A percentile compares a stretch with the other conserved stretches of the same genome.
Evolutionary conservation across 2,329 filamentous ascomycete genomes (phyloP).

Genomic region (Dothideomycetidae sp.): DNA sequence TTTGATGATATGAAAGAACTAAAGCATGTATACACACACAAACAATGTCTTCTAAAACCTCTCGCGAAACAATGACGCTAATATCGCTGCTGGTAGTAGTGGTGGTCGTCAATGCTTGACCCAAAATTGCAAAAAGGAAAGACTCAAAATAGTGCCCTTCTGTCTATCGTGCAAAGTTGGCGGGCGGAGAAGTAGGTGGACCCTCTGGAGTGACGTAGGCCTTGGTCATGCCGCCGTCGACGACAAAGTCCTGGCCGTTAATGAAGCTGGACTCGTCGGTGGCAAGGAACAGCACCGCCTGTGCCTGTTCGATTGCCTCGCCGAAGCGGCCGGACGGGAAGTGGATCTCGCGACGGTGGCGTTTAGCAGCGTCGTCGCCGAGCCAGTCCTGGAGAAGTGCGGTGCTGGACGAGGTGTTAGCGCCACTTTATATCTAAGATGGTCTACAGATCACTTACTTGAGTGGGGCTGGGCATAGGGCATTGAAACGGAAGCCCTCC

Average conservation of each 20-base stretch:
- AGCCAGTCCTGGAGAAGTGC: conserved; percentile 87
- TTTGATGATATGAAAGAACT: too few relatives aligned
- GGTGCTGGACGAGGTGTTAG: conserved; percentile 39
- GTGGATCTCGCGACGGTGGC: conserved; percentile 69
- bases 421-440: background rate
- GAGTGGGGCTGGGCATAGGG: conserved; percentile 75
- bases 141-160: conserved; percentile 3
- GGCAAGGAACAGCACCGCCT: conserved; percentile 75
- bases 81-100: too few relatives aligned
- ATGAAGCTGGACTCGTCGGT: conserved; percentile 83
- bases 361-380: conserved; percentile 71
- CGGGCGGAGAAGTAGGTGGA: conserved; percentile 37
- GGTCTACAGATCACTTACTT: conserved; percentile 42
- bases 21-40: too few relatives aligned
- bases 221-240: conserved; percentile 91
- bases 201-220: conserved; percentile 60
- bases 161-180: conserved; percentile 20
- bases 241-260: conserved; percentile 82
- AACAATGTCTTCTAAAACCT: too few relatives aligned
- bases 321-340: conserved; percentile 81
- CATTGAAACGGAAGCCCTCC: conserved; percentile 83
- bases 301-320: conserved; percentile 85
- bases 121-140: background rate
- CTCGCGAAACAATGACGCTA: too few relatives aligned
- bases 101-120: too few relatives aligned